phyloP scores from a whole-genome alignment of 352 stramenopile species.

The Phytophthora europaea region DNA sequence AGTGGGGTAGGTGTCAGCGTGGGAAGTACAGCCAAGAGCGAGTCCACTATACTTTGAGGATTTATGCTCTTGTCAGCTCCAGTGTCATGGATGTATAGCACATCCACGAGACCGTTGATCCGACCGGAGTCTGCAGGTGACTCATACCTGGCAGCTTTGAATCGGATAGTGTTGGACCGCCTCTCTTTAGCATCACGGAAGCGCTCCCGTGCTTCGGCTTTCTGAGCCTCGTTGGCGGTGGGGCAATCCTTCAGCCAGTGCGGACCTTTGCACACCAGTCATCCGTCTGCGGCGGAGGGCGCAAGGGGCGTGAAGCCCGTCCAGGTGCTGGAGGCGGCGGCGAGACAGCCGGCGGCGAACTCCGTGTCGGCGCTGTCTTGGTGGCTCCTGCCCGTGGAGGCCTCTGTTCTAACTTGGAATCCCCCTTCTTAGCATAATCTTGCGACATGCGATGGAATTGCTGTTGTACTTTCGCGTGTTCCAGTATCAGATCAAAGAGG shows the following conservation, averaged over 20 bases:
- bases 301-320: neutral
- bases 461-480: constrained; percentile 12
- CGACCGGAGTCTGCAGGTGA: neutral
- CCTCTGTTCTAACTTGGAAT: neutral
- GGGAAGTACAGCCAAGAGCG: neutral
- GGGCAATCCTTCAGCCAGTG: constrained; percentile 1
- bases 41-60: neutral
- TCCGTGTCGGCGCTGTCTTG: neutral
- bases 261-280: constrained; percentile 3
- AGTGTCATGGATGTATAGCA: neutral
- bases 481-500: constrained; percentile 20
- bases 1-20: neutral
- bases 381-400: neutral
- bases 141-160: constrained; percentile 1
- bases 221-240: neutral
- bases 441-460: neutral
- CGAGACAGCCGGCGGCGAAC: too few species aligned
- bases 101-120: neutral
- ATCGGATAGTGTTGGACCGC: neutral
- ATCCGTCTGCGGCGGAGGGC: neutral
- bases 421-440: neutral
- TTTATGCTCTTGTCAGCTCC: neutral
- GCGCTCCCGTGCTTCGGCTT: neutral
- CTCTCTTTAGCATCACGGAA: neutral
- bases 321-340: neutral